phyloP scores from a whole-genome alignment of 805 yeast genomes.

The Cyberlindnera lachancei region DNA sequence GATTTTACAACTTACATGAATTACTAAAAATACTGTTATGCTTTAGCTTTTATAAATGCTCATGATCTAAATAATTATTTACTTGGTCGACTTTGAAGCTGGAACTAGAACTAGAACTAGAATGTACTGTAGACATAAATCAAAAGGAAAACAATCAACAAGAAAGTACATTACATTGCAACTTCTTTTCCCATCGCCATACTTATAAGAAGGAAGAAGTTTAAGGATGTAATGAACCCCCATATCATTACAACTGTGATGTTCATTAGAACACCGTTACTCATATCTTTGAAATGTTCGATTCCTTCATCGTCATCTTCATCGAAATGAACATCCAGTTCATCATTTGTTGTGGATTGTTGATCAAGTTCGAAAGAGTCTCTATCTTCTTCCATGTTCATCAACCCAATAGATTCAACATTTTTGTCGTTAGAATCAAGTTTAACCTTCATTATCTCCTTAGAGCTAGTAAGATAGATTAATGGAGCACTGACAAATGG shows the following conservation, averaged over 20 bases:
- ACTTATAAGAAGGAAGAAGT: conserved; percentile 52
- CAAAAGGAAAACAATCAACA: neutral
- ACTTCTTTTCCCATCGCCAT: conserved; percentile 39
- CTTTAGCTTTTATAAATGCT: too few species aligned
- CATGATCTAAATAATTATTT: too few species aligned
- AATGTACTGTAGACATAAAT: neutral
- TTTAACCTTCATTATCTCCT: conserved; percentile 58
- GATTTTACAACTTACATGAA: too few species aligned
- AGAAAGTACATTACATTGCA: conserved; percentile 18
- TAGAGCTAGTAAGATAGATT: conserved; percentile 68
- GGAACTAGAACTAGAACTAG: too few species aligned
- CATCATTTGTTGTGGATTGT: neutral
- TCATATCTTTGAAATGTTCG: conserved; percentile 30
- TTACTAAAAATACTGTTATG: too few species aligned
- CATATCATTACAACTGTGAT: conserved; percentile 52
- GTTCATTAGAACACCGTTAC: conserved; percentile 40
- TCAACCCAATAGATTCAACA: conserved; percentile 13
- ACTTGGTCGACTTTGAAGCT: too few species aligned
- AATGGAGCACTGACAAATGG: conserved; percentile 89
- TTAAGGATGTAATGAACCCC: conserved; percentile 59
- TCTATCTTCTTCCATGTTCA: conserved; percentile 5
- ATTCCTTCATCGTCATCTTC: conserved; percentile 6
- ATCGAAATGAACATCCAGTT: conserved; percentile 7
- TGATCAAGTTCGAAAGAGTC: conserved; percentile 7
- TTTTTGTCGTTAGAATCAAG: conserved; percentile 10